phyloP scores from a whole-genome alignment of 106 monocot genomes.

The Allium sativum region DNA sequence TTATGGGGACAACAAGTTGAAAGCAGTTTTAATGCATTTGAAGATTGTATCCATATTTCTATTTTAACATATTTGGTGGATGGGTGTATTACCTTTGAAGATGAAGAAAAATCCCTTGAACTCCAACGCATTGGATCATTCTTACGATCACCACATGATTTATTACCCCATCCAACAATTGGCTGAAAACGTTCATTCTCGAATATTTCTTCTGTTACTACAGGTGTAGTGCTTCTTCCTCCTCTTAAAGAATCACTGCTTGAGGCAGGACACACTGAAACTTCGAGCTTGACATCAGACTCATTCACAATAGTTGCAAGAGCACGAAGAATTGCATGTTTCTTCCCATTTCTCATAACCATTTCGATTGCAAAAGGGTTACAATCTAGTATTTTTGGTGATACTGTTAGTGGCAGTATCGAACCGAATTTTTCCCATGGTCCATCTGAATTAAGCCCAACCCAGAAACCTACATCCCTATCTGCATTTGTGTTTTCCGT shows the following conservation, averaged over 20 bases:
- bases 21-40: too few species aligned
- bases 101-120: constrained; percentile 59
- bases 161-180: constrained; percentile 59
- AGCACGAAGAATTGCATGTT: constrained; percentile 73
- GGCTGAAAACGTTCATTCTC: constrained; percentile 73
- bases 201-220: constrained; percentile 60
- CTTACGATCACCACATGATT: constrained; percentile 14
- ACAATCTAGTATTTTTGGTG: constrained; percentile 58
- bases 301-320: constrained; percentile 70
- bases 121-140: constrained; percentile 55
- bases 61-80: too few species aligned
- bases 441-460: constrained; percentile 63
- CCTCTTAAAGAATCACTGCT: constrained; percentile 9
- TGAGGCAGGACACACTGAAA: constrained; percentile 49
- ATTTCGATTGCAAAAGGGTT: constrained; percentile 78
- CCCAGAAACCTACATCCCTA: constrained; percentile 60
- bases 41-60: too few species aligned
- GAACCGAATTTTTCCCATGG: constrained; percentile 82
- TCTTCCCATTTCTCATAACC: constrained; percentile 56
- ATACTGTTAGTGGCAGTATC: constrained; percentile 46
- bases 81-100: constrained; percentile 48
- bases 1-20: too few species aligned
- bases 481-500: constrained; percentile 7
- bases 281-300: constrained; percentile 66
- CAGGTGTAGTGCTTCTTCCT: constrained; percentile 2